Conservation (phyloP, 192 early-diverging fungal species). For the Phlyctochytrium bullatum region DNA sequence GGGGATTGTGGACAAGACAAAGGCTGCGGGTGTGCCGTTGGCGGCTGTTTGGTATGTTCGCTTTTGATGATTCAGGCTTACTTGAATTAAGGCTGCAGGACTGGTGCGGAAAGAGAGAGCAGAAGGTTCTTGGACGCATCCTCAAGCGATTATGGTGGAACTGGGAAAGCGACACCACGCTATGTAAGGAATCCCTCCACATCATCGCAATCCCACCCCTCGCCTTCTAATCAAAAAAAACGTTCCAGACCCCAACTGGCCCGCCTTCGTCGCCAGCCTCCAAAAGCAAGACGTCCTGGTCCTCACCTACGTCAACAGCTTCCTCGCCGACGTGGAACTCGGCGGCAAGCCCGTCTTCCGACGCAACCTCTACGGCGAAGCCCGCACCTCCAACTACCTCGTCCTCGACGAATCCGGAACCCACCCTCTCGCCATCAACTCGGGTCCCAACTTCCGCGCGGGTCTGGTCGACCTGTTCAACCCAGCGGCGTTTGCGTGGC, state of each 20-base stretch:
- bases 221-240: background rate
- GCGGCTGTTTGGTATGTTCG: constrained; percentile 29
- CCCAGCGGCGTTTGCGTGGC: constrained; percentile 33
- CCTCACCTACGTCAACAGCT: constrained; percentile 35
- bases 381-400: constrained; percentile 23
- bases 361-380: constrained; percentile 35
- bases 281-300: constrained; percentile 14
- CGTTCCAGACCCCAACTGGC: background rate
- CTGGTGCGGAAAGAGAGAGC: constrained; percentile 33
- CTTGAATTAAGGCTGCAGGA: constrained; percentile 23
- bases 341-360: constrained; percentile 12
- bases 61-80: background rate
- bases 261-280: constrained; percentile 13
- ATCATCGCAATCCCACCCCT: constrained; percentile 16
- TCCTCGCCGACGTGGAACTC: constrained; percentile 22
- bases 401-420: constrained; percentile 8
- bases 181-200: constrained; percentile 25
- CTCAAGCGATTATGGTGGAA: constrained; percentile 40
- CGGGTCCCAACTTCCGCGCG: constrained; percentile 24
- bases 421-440: constrained; percentile 15
- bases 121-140: constrained; percentile 17
- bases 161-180: constrained; percentile 33
- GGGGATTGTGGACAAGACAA: constrained; percentile 16
- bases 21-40: constrained; percentile 17
- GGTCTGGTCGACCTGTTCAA: constrained; percentile 40